Evolutionary conservation across 2,329 filamentous ascomycete species (phyloP).

Genomic region (Aspergillus latus): DNA sequence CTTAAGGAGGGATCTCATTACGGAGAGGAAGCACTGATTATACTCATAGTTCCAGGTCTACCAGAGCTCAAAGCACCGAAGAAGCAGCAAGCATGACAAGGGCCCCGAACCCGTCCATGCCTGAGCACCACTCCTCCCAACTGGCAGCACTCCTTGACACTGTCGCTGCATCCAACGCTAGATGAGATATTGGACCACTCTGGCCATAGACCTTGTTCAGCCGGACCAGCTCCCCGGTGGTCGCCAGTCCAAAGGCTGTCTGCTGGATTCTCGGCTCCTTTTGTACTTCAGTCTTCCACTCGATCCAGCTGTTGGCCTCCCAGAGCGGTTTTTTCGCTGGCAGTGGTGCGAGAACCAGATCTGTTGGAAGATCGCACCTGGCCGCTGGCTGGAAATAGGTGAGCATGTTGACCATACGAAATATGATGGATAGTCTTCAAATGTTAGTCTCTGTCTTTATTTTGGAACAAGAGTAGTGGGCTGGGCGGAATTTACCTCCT

Average conservation of each 20-base stretch:
- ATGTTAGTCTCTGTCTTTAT: not conserved
- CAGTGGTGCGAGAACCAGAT: constrained; percentile 45
- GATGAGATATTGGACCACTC: not conserved
- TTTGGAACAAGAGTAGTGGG: not conserved
- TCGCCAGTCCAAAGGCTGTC: not conserved
- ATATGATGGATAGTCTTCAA: constrained; percentile 41
- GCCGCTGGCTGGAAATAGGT: constrained; percentile 45
- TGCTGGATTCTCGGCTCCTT: constrained; percentile 19
- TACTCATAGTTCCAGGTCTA: too few relatives aligned
- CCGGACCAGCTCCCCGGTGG: not conserved
- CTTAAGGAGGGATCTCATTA: too few relatives aligned
- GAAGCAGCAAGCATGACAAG: constrained; percentile 50
- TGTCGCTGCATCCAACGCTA: not conserved
- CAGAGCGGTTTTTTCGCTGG: constrained; percentile 46
- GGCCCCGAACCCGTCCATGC: constrained; percentile 48
- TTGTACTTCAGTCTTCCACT: constrained; percentile 38
- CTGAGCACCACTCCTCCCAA: constrained; percentile 50
- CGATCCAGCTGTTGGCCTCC: constrained; percentile 41
- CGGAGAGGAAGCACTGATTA: too few relatives aligned
- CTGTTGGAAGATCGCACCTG: constrained; percentile 36
- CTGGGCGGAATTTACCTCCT: not conserved
- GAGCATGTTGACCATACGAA: constrained; percentile 44
- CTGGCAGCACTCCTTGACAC: constrained; percentile 16
- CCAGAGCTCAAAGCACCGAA: constrained; percentile 7
- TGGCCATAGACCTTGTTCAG: not conserved